Evolutionary conservation across 352 stramenopile genomes (phyloP), one percentile per base, ranked within the genome.

Genomic region (Proteromonas lacertae): DNA sequence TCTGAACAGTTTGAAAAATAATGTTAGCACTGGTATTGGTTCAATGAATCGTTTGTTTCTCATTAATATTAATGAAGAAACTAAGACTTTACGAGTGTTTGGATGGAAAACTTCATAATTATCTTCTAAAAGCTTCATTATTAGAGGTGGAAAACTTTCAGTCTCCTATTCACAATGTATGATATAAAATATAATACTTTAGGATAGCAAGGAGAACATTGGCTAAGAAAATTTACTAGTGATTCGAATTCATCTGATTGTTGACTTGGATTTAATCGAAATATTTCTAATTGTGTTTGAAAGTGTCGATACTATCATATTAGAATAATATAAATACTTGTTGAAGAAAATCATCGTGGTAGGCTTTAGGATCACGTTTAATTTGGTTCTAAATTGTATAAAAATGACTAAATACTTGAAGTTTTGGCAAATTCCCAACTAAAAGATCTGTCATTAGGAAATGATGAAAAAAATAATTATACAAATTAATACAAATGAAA

Each of bases 211-310:
- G 24, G 14, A 10, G 19, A 7, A 22, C 4, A 13, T 4, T 39
- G 34, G 31, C 23, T 24, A 2, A 39, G 22, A 31, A 39, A 39
- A 24, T 39, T 7, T 10, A 39, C 4, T 32, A 39, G 23, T 17
- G 30, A 21, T 23, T 22, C n/a, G 6, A 39, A 31, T 7, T 13
- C 1, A 20, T 20, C 14, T 16, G 20, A 31, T 17, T 30, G 2
- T 31, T 39, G 13, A 17, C 10, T 19, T 32, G 34, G 34, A 22
- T 16, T 2, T 16, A 39, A 31, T 16, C 21, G 4, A 25, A 39
- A 25, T 32, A 39, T 21, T 16, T 39, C 34, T 7, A 39, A 8
- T 25, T 39, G 3, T 22, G 1, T 31, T 16, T 32, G 1, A 13
- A 22, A 31, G 13, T 39, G 25, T 13, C 9, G 13, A 4, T 31